Percentiles rank a stretch among this genome's conserved stretches.
These are phyloP conservation scores for Spiraea crenata DNA, from an alignment of 331 rosid species.

Conservation along the genomic window DNA sequence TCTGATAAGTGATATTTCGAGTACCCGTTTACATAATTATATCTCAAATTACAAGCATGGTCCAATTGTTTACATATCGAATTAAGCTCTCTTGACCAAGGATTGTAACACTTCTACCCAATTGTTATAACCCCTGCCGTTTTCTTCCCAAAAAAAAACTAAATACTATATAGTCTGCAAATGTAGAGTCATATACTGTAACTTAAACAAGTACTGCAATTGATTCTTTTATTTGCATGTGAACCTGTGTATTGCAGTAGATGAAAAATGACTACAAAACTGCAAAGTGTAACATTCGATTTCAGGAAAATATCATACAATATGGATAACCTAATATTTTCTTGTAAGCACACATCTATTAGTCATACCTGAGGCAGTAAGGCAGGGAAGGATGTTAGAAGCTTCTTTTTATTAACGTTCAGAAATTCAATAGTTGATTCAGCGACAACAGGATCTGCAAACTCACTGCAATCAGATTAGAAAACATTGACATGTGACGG, in stretches of 20 bases:
- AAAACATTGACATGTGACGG: constrained; percentile 20
- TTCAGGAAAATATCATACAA: no score
- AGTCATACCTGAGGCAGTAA: constrained; percentile 80
- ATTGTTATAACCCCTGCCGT: no score
- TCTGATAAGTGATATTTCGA: not conserved
- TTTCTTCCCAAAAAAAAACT: no score
- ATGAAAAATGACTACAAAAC: not conserved
- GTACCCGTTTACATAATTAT: not conserved
- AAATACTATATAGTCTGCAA: not conserved
- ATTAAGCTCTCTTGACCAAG: no score
- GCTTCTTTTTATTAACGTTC: constrained; percentile 64
- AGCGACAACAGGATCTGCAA: constrained; percentile 86
- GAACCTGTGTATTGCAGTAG: not conserved
- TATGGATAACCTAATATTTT: constrained; percentile 6
- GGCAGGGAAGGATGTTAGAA: constrained; percentile 67
- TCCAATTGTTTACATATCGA: not conserved
- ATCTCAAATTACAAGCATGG: not conserved
- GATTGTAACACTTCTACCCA: no score
- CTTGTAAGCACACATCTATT: constrained; percentile 12
- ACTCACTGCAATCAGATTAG: constrained; percentile 67
- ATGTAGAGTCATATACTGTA: not conserved
- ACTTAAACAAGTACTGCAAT: not conserved
- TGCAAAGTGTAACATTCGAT: not conserved
- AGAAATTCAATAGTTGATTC: constrained; percentile 81
- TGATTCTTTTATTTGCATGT: not conserved